Base-by-base conservation (phyloP, 2,329 filamentous ascomycete species). In the Ceratocystis albifundus region DNA sequence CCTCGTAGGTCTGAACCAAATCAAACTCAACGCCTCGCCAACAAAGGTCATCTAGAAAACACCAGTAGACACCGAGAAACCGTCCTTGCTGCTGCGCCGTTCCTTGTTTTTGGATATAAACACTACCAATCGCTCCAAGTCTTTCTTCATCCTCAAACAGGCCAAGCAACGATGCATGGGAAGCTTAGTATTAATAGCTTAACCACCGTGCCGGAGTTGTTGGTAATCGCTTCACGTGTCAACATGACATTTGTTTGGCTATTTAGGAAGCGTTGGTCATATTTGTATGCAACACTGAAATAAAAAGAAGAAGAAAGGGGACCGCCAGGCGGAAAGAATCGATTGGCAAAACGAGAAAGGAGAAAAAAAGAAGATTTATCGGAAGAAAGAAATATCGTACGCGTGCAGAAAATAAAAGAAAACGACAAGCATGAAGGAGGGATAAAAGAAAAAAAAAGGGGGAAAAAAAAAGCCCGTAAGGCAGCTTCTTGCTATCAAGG, bases 381-480 rank as follows among this genome's bases (percentile, higher is more conserved):
- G 45, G 30, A 48, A 46, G 44, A 65, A 61, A 65, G 48, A 41
- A 61, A 65, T 10, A 65, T 53, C 12, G 25, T 44, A 57, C 32
- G 30, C 53, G 46, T 15, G 44, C 61, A 36, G 22, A 44, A 67
- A 64, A 64, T 30, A 64, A 50, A 67, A 59, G 57, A 53, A 53
- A 67, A 65, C 17, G 20, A 66, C 57, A 45, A 41, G 59, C 32
- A 50, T 48, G 46, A 62, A 46, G 41, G 45, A 45, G n/a, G 45
- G 46, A 62, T 41, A 12, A 41, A 41, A 41, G 12, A 12, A 44
- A 41, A 64, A 22, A 20, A 53, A 50, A 59, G n/a, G n/a, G n/a
- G n/a, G n/a, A 44, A 41, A 64, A 22, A 20, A 53, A 50, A 59
- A 32, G 55, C 20, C 55, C 55, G 8, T 59, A 59, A 59, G 32